Evolutionary conservation across 192 early-diverging fungal genomes (phyloP).

Genomic region (Oehlia diaphana): DNA sequence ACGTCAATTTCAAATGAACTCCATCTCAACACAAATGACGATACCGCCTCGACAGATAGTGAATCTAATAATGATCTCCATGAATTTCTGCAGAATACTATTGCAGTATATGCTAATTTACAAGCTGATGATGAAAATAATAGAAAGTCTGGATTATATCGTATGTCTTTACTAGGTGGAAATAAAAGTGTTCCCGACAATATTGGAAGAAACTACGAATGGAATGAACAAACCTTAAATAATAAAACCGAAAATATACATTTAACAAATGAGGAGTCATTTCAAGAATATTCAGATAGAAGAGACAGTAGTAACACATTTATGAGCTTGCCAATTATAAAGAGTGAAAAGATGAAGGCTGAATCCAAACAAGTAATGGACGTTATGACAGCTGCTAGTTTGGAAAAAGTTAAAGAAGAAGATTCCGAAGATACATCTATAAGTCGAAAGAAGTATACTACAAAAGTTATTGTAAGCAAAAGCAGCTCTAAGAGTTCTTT

Average conservation of each 20-base stretch:
- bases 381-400: not conserved
- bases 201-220: slow-evolving; percentile 6
- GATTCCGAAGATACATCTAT: not conserved
- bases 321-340: slow-evolving; percentile 21
- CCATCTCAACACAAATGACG: not conserved
- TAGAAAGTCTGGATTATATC: not conserved
- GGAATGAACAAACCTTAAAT: not conserved
- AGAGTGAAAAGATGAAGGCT: slow-evolving; percentile 1
- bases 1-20: not conserved
- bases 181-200: slow-evolving; percentile 30
- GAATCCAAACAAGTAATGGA: not conserved
- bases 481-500: not conserved
- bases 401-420: not conserved
- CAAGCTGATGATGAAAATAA: not conserved
- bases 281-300: not conserved
- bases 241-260: not conserved
- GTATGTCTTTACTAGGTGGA: not conserved
- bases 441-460: not conserved
- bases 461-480: not conserved
- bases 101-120: slow-evolving; percentile 1
- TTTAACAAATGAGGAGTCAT: not conserved
- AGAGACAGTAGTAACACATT: not conserved
- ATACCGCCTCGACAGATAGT: not conserved
- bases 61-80: not conserved
- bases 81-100: not conserved